Percentiles rank a stretch among this genome's conserved stretches.
Conservation (phyloP, 768 basidiomycete genomes). For the Scleroderma citrinum region DNA sequence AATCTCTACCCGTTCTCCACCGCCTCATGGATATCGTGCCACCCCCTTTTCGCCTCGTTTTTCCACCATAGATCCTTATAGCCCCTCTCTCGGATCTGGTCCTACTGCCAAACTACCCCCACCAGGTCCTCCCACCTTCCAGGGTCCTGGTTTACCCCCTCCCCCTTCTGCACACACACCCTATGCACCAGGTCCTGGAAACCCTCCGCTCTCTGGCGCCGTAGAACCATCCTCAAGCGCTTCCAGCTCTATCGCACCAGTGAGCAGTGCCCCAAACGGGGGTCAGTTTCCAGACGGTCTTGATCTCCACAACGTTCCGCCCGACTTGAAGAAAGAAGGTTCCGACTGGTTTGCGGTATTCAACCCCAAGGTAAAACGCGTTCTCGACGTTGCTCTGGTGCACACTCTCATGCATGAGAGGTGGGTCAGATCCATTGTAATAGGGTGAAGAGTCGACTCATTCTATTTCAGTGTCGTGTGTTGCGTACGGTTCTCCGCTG, state of each 20-base stretch:
- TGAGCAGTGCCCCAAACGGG: conserved; percentile 23
- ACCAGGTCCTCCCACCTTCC: conserved; percentile 26
- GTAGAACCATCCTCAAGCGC: conserved; percentile 15
- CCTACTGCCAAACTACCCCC: conserved; percentile 34
- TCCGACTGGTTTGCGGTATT: conserved; percentile 87
- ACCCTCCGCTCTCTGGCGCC: conserved; percentile 27
- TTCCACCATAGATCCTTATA: conserved; percentile 29
- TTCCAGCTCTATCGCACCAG: conserved; percentile 20
- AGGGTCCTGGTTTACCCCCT: conserved; percentile 33
- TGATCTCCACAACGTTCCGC: conserved; percentile 28
- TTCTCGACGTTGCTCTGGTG: conserved; percentile 71
- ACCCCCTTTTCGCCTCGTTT: conserved; percentile 18
- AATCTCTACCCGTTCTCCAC: conserved; percentile 22
- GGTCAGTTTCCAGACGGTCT: conserved; percentile 31
- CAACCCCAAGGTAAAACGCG: conserved; percentile 73
- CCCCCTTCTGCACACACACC: conserved; percentile 27
- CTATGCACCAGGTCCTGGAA: conserved; percentile 28
- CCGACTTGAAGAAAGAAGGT: conserved; percentile 52
- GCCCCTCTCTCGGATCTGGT: conserved; percentile 32
- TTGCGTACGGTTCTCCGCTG: conserved; percentile 91
- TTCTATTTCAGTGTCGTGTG: conserved; percentile 57
- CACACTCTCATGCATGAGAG: conserved; percentile 91
- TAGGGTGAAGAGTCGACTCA: conserved; percentile 5
- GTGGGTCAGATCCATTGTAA: conserved; percentile 34
- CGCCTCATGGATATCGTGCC: conserved; percentile 28